phyloP scores from a whole-genome alignment of 495 filamentous ascomycete species.

The Sphaerosporella brunnea region DNA sequence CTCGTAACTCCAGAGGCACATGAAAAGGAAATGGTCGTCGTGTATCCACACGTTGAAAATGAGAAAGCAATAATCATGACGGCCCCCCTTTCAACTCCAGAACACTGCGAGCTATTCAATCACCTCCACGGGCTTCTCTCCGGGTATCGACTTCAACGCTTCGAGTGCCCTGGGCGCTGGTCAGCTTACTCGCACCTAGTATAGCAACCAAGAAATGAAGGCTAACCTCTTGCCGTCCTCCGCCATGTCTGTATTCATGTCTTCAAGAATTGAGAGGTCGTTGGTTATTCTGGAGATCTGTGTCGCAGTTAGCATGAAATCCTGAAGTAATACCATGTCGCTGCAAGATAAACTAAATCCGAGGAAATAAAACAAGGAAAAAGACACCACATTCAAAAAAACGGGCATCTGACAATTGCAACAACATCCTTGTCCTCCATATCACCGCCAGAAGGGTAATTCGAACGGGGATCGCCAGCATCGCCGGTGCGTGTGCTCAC shows the following conservation, averaged over 20 bases:
- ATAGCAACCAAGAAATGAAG: background rate
- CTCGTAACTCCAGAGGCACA: background rate
- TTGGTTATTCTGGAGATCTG: background rate
- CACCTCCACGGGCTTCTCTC: background rate
- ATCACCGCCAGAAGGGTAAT: background rate
- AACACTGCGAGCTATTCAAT: background rate
- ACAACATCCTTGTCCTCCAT: background rate
- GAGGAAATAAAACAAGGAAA: background rate
- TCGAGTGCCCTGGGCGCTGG: background rate
- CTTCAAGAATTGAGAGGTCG: background rate
- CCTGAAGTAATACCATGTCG: no score
- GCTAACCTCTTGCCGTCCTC: conserved; percentile 4
- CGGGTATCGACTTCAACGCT: background rate
- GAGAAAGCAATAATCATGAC: background rate
- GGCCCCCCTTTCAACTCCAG: background rate
- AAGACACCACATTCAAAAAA: background rate
- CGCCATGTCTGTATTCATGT: background rate
- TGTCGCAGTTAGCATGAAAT: background rate
- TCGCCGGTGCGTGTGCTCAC: conserved; percentile 5
- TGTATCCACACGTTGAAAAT: background rate
- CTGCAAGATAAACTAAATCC: no score
- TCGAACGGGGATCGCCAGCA: background rate
- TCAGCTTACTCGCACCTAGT: background rate
- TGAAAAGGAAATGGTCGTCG: background rate
- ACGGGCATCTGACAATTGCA: conserved; percentile 2